Percentiles rank a stretch among this genome's conserved stretches.
Evolutionary conservation across 495 filamentous ascomycete species (phyloP).

Genomic region (Hypoxylon cercidicola): DNA sequence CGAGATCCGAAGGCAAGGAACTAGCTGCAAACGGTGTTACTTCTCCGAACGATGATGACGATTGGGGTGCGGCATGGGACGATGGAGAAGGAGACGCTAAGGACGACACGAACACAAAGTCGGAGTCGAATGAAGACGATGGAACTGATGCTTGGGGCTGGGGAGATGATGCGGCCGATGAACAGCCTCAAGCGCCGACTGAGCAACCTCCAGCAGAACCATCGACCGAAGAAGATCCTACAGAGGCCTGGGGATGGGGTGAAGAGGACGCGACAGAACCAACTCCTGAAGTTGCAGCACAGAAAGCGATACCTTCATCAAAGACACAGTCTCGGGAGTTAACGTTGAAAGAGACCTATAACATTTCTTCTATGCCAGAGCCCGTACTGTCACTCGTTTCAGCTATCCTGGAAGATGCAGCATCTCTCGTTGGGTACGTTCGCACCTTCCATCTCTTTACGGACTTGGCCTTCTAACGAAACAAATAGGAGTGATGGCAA

Average conservation of each 20-base stretch:
- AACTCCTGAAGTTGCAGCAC: slow-evolving; percentile 38
- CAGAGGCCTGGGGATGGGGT: slow-evolving; percentile 71
- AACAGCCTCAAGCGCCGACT: slow-evolving; percentile 22
- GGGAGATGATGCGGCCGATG: slow-evolving; percentile 41
- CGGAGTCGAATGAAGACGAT: slow-evolving; percentile 31
- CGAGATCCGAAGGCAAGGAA: slow-evolving; percentile 69
- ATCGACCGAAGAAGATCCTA: slow-evolving; percentile 58
- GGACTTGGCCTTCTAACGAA: slow-evolving; percentile 21
- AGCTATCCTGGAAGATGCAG: slow-evolving; percentile 75
- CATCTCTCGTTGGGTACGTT: slow-evolving; percentile 67
- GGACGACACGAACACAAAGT: slow-evolving; percentile 55
- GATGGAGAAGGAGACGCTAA: slow-evolving; percentile 56
- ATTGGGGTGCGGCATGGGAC: slow-evolving; percentile 76
- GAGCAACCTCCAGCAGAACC: slow-evolving; percentile 14
- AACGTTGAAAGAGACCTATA: slow-evolving; percentile 86
- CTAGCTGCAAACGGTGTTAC: slow-evolving; percentile 64
- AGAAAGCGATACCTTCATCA: slow-evolving; percentile 30
- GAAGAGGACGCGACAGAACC: slow-evolving; percentile 58
- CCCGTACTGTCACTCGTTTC: slow-evolving; percentile 76
- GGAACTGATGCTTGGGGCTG: slow-evolving; percentile 48
- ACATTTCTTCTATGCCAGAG: slow-evolving; percentile 84
- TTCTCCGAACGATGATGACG: slow-evolving; percentile 54
- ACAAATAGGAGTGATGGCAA: slow-evolving; percentile 52
- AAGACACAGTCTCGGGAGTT: slow-evolving; percentile 58
- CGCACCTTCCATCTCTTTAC: slow-evolving; percentile 1